Evolutionary conservation across 768 basidiomycete species (phyloP), one percentile per base, ranked within the genome.

Genomic region (Pleurotus djamor): DNA sequence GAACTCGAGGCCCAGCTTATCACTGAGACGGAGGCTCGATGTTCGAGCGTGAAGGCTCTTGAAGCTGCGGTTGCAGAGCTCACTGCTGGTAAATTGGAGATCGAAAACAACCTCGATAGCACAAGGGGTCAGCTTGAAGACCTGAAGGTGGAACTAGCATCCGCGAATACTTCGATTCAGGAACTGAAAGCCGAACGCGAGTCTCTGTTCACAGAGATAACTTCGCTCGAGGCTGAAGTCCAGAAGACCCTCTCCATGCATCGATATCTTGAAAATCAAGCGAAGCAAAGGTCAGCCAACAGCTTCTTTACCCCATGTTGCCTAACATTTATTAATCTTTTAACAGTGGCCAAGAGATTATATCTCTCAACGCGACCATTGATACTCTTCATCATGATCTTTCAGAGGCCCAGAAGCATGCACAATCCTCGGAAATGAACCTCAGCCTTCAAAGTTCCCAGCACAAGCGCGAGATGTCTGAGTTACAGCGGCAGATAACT

Each of bases 251-350:
- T 81, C 48, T 89, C 90, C 5, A 70, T 88, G 58, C 76, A 75
- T 41, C 81, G 86, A 59, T 84, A 81, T 69, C 67, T 88, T 54
- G 88, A 92, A 70, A 79, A 77, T 64, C 84, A 89, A 66, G 67
- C 82, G 43, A 82, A 81, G 66, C 87, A 90, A 57, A 81, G 80
- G 91, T 86, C 61, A 34, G 81, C n/a, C n/a, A n/a, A n/a, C n/a
- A n/a, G n/a, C n/a, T n/a, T n/a, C n/a, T 49, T 33, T 10, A 17
- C 43, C 33, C 14, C 35, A 47, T 32, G 12, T 10, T 28, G 21
- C 7, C 21, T 43, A 21, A 1, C 3, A 33, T 49, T 28, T 49
- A 49, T 58, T n/a, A 59, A 10, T 5, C n/a, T 8, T n/a, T 38
- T 16, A 56, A 56, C 58, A 91, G 90, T 45, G 83, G 87, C 63